Conservation (phyloP, 257 asterid genomes). For the Ilex aquifolium region DNA sequence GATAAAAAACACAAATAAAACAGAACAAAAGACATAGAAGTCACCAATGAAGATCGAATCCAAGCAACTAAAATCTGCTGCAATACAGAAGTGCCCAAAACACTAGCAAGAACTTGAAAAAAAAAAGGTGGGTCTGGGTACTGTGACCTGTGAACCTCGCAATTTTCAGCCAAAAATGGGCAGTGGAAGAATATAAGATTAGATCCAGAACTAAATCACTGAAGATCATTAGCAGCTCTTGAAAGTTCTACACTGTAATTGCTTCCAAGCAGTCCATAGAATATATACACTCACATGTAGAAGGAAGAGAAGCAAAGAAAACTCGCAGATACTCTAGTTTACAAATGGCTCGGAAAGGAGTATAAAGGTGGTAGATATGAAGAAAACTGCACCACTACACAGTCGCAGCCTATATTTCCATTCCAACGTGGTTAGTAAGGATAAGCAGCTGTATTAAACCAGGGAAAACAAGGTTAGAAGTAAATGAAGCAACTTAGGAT, state of each 20-base stretch:
- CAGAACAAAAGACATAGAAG: too few relatives aligned
- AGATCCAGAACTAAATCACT: background rate
- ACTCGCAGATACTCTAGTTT: conserved; percentile 18
- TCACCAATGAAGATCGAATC: too few relatives aligned
- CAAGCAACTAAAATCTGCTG: too few relatives aligned
- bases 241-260: conserved; percentile 31
- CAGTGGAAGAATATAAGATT: background rate
- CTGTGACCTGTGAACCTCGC: too few relatives aligned
- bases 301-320: conserved; percentile 10
- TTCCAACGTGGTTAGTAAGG: conserved; percentile 31
- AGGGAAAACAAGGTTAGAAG: conserved; percentile 33
- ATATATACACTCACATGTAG: conserved; percentile 48
- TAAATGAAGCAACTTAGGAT: conserved; percentile 16
- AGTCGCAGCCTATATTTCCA: conserved; percentile 23
- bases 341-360: conserved; percentile 20
- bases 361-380: background rate
- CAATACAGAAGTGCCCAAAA: too few relatives aligned
- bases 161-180: background rate
- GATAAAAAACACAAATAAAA: too few relatives aligned
- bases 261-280: conserved; percentile 32
- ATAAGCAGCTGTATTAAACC: conserved; percentile 29
- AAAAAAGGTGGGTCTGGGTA: too few relatives aligned
- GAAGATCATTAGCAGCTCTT: conserved; percentile 18
- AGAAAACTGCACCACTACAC: conserved; percentile 5
- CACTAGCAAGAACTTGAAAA: too few relatives aligned